Evolutionary conservation across 2,329 filamentous ascomycete species (phyloP).

Genomic region (Rugonectria rugulosa): DNA sequence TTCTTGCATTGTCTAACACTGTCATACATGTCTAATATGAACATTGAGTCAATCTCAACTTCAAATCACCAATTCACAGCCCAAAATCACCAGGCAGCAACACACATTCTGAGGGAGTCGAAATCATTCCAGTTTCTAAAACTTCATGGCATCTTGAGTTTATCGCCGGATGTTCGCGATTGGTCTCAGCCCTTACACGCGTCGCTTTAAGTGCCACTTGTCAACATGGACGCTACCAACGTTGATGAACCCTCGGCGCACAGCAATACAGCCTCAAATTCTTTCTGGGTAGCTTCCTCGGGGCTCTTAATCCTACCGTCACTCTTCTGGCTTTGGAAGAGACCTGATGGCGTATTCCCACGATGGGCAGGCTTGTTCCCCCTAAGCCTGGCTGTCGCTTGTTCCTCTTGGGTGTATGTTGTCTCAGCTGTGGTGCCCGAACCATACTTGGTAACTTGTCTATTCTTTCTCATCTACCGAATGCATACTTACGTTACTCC

Average conservation of each 20-base stretch:
- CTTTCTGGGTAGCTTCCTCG: constrained; percentile 25
- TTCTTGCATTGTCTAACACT: too few relatives aligned
- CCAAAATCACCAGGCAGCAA: too few relatives aligned
- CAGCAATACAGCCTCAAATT: constrained; percentile 7
- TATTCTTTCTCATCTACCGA: too few relatives aligned
- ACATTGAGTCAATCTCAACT: too few relatives aligned
- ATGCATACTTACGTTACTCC: constrained; percentile 22
- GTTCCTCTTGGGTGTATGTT: constrained; percentile 31
- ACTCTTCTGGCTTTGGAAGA: constrained; percentile 18
- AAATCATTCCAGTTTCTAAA: not conserved
- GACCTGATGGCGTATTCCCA: not conserved
- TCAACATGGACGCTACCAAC: constrained; percentile 32
- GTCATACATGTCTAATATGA: too few relatives aligned
- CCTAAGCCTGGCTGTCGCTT: constrained; percentile 23
- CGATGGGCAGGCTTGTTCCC: constrained; percentile 21
- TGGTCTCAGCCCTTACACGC: not conserved
- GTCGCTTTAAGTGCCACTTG: constrained; percentile 32
- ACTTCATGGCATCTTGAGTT: not conserved
- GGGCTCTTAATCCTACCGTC: constrained; percentile 23
- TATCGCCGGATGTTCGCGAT: too few relatives aligned
- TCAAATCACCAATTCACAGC: constrained; percentile 14
- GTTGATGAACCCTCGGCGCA: not conserved
- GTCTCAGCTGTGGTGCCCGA: constrained; percentile 52
- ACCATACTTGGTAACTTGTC: constrained; percentile 59
- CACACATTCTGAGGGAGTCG: too few relatives aligned